phyloP scores from a whole-genome alignment of 2,329 filamentous ascomycete species.

The Calycina herbarum region DNA sequence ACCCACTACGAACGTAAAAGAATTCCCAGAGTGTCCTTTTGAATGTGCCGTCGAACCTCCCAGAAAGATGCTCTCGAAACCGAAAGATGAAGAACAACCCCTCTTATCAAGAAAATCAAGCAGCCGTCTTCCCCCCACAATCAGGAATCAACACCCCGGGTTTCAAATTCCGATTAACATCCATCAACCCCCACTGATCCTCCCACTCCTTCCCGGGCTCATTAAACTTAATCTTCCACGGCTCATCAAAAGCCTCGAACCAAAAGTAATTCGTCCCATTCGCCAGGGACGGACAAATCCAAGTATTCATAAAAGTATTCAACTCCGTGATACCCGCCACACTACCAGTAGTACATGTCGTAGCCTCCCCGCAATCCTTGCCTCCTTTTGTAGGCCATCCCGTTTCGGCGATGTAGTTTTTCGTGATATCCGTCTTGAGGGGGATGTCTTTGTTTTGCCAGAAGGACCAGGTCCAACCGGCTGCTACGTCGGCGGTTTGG shows the following conservation, averaged over 20 bases:
- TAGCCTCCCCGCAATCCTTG: slow-evolving; percentile 66
- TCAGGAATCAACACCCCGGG: slow-evolving; percentile 80
- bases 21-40: neutral
- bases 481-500: slow-evolving; percentile 64
- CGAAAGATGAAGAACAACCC: neutral
- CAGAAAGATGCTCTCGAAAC: neutral
- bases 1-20: neutral
- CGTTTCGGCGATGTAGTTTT: slow-evolving; percentile 85
- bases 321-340: slow-evolving; percentile 78
- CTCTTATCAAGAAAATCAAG: neutral
- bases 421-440: slow-evolving; percentile 59
- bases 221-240: slow-evolving; percentile 84
- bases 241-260: slow-evolving; percentile 97
- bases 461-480: slow-evolving; percentile 80
- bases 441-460: slow-evolving; percentile 70
- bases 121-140: slow-evolving; percentile 66
- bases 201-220: slow-evolving; percentile 74
- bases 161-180: slow-evolving; percentile 81
- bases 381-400: slow-evolving; percentile 89
- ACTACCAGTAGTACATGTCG: slow-evolving; percentile 62
- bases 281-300: slow-evolving; percentile 75
- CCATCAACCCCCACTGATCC: slow-evolving; percentile 93
- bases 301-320: slow-evolving; percentile 83
- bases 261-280: slow-evolving; percentile 95
- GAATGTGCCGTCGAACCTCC: neutral